These are phyloP conservation scores for Fusarium burgessii DNA, from an alignment of 2,329 filamentous ascomycete genomes.

Conservation along the genomic window DNA sequence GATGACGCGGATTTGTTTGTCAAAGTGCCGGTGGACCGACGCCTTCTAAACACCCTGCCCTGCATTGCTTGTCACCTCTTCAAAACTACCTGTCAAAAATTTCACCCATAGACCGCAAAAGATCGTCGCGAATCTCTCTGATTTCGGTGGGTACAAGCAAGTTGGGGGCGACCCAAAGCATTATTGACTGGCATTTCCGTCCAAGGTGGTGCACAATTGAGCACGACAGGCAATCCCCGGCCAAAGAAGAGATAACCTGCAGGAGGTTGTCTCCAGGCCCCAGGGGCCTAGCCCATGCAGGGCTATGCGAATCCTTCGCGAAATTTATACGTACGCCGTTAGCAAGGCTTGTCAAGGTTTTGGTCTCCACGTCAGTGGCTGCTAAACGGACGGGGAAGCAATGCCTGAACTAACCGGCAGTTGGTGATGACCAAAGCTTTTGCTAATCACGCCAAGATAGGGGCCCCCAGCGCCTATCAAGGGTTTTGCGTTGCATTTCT, in stretches of 20 bases:
- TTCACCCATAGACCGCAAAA: constrained; percentile 6
- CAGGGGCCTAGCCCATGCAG: not conserved
- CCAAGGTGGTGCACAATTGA: not conserved
- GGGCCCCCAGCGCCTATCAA: not conserved
- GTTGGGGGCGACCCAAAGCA: not conserved
- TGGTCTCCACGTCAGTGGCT: not conserved
- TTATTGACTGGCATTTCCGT: not conserved
- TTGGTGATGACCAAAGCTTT: not conserved
- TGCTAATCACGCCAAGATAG: not conserved
- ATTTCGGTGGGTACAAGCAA: not conserved
- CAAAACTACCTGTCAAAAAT: not conserved
- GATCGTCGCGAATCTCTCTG: constrained; percentile 22
- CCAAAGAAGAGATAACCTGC: not conserved
- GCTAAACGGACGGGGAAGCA: not conserved
- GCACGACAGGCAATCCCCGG: not conserved
- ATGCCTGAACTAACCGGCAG: constrained; percentile 2
- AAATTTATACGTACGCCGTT: not conserved
- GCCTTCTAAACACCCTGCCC: not conserved
- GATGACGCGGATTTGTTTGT: not conserved
- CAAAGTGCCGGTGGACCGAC: not conserved
- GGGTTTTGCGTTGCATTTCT: not conserved
- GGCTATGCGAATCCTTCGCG: not conserved
- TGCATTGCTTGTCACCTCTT: no score
- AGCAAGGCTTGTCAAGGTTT: no score
- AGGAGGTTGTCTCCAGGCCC: not conserved